These are phyloP conservation scores for Durotheca rogersii DNA, from an alignment of 495 filamentous ascomycete genomes.

Conservation along the genomic window DNA sequence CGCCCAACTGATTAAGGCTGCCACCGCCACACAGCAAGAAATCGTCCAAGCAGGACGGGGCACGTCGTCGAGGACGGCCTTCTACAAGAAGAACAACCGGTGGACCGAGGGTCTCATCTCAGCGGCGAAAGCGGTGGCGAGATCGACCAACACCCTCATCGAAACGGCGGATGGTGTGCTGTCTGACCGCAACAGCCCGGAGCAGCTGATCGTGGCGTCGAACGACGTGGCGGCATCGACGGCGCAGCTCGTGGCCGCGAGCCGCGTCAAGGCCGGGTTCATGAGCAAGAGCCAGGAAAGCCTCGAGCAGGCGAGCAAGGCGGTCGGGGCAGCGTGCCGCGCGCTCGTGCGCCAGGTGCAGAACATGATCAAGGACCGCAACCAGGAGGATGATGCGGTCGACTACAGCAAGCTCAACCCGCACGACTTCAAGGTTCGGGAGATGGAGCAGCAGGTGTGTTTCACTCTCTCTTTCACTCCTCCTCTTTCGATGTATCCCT, in stretches of 20 bases:
- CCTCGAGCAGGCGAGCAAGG: conserved; percentile 88
- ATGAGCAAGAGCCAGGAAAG: conserved; percentile 95
- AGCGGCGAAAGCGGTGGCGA: conserved; percentile 91
- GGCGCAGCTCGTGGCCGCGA: conserved; percentile 93
- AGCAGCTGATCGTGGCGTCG: conserved; percentile 95
- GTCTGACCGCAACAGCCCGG: conserved; percentile 82
- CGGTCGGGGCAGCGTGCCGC: conserved; percentile 85
- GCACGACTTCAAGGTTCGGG: conserved; percentile 95
- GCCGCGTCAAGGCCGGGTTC: conserved; percentile 94
- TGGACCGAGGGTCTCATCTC: conserved; percentile 98
- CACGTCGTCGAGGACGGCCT: conserved; percentile 83
- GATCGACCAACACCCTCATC: conserved; percentile 89
- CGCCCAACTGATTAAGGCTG: conserved; percentile 92
- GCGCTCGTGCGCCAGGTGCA: conserved; percentile 90
- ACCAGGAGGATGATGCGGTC: conserved; percentile 78
- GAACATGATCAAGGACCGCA: conserved; percentile 82
- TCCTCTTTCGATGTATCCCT: no score
- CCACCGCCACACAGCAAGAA: conserved; percentile 90
- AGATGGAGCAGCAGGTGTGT: conserved; percentile 99
- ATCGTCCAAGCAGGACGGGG: conserved; percentile 96
- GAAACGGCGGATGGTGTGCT: conserved; percentile 97
- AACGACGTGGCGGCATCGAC: conserved; percentile 96
- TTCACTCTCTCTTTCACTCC: neutral
- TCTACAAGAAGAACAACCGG: conserved; percentile 98
- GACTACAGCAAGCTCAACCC: conserved; percentile 85